Evolutionary conservation across 2,329 filamentous ascomycete genomes (phyloP), one percentile per base, ranked within the genome.

Genomic region (Trichoderma sp.): DNA sequence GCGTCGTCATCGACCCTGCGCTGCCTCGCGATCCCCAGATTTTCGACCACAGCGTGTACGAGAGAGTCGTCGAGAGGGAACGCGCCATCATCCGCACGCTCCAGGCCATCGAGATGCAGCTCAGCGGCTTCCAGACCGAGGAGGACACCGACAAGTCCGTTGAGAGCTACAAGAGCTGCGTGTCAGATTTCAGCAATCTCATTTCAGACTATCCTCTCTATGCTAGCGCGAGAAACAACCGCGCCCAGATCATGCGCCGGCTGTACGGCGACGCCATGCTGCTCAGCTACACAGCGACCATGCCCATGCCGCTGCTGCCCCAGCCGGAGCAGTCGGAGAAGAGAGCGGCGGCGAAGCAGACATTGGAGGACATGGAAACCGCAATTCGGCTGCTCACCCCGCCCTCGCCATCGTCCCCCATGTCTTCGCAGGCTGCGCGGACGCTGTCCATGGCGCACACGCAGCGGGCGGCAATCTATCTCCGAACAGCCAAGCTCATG

Each of bases 191-290:
- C 5, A 80, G 82, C 34, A 72, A 75, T 2, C 79, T 92, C 39
- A 84, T 92, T 47, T 71, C 78, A 2, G 76, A 83, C 26, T 74
- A 86, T 61, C 88, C 90, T 3, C 76, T 78, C 39, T 93, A 93
- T 75, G 89, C 90, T 24, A 91, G 88, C 68, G 89, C 87, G 6
- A 84, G 86, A 65, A 90, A 92, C 74, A 93, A 94, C 75, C 83
- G 90, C 57, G 90, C 88, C 3, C 91, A 93, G 74, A 82, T 88
- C 9, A 71, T 84, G 34, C 79, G 89, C 24, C 79, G 88, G 55
- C 76, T 87, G 64, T 87, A 89, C 68, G 88, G 88, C 12, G 87
- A 90, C 71, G 77, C 79, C 2, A 79, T 88, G 72, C 76, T 89
- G 24, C 74, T 87, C 43, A 70, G 74, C 26, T 73, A 77, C 26